Evolutionary conservation across 345 rosid species (phyloP).

Genomic region (Excoecaria agallocha): DNA sequence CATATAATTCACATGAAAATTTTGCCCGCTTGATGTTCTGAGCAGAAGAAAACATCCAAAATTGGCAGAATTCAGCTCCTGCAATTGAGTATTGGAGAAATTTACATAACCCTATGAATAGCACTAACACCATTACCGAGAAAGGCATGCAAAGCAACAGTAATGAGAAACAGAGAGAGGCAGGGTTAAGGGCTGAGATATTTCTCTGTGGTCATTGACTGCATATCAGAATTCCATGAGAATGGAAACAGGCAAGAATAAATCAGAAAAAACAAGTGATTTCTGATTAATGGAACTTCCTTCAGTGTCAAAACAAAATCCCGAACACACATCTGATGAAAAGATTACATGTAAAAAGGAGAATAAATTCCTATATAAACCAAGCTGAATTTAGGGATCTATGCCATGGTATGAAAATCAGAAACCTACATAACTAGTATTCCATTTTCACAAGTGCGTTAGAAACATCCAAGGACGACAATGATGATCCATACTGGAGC

Average conservation of each 20-base stretch:
- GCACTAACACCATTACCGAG: too few relatives aligned
- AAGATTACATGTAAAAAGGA: neutral
- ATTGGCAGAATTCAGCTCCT: too few relatives aligned
- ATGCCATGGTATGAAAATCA: neutral
- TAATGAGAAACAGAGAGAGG: neutral
- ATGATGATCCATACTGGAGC: constrained; percentile 48
- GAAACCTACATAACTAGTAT: constrained; percentile 23
- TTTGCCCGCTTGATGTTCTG: too few relatives aligned
- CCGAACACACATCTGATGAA: constrained; percentile 1
- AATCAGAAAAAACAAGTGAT: neutral
- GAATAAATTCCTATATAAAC: constrained; percentile 11
- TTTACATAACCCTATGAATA: too few relatives aligned
- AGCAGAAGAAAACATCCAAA: too few relatives aligned
- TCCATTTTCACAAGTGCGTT: constrained; percentile 39
- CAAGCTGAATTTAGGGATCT: constrained; percentile 1
- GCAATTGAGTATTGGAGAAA: too few relatives aligned
- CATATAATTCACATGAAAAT: too few relatives aligned
- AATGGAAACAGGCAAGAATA: neutral
- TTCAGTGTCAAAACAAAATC: neutral
- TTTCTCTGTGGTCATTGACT: neutral
- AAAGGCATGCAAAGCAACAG: neutral
- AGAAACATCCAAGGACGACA: constrained; percentile 14
- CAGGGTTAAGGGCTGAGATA: neutral
- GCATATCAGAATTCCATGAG: neutral
- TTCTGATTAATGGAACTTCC: neutral